These are phyloP conservation scores for Circinella umbellata DNA, from an alignment of 371 early-diverging fungal genomes.

Conservation along the genomic window DNA sequence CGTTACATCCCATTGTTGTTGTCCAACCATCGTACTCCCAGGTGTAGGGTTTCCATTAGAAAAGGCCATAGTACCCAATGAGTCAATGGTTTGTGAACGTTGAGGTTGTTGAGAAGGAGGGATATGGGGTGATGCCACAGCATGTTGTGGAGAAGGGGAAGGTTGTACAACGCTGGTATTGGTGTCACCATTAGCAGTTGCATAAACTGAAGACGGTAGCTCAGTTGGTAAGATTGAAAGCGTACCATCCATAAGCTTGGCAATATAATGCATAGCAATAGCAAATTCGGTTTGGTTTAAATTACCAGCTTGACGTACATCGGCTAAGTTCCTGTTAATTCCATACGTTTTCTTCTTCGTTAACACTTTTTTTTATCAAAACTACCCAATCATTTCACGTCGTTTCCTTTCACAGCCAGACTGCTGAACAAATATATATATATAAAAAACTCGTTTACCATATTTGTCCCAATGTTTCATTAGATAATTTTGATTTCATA, in stretches of 20 bases:
- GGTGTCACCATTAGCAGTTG: constrained; percentile 40
- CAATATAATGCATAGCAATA: constrained; percentile 85
- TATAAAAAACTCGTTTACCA: constrained; percentile 31
- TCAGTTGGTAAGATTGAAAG: constrained; percentile 58
- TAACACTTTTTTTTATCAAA: too few species aligned
- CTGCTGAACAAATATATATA: too few species aligned
- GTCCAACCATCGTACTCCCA: neutral
- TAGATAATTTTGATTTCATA: constrained; percentile 49
- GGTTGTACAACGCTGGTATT: neutral
- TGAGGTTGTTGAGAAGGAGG: constrained; percentile 16
- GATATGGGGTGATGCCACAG: neutral
- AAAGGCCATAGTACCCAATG: constrained; percentile 48
- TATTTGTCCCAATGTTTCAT: constrained; percentile 48
- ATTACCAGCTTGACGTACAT: constrained; percentile 70
- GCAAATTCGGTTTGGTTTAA: constrained; percentile 75
- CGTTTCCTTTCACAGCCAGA: too few species aligned
- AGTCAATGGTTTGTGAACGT: constrained; percentile 41
- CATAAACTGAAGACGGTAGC: constrained; percentile 64
- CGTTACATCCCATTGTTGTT: constrained; percentile 69
- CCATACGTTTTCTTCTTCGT: too few species aligned
- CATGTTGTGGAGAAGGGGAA: neutral
- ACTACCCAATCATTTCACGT: too few species aligned
- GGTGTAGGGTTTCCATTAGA: constrained; percentile 13
- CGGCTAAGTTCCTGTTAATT: constrained; percentile 62
- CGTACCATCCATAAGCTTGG: constrained; percentile 75